phyloP scores from a whole-genome alignment of 129 eudicot genomes.

The Flaveria linearis region DNA sequence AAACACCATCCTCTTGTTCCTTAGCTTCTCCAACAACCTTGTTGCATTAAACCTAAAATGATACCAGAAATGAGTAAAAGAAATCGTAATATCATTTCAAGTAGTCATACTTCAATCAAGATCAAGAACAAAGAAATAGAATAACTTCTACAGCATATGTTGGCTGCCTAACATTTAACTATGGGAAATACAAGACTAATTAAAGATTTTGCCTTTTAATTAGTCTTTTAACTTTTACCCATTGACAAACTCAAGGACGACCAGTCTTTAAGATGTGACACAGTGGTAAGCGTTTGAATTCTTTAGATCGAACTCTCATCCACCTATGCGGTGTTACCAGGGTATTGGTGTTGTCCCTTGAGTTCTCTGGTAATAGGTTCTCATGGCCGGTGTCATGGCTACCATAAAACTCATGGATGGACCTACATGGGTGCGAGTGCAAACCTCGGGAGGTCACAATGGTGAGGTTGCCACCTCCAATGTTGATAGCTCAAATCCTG shows the following conservation, averaged over 20 bases:
- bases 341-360: too few relatives aligned
- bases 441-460: constrained; percentile 70
- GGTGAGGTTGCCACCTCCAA: constrained; percentile 82
- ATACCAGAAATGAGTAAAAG: not conserved
- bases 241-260: not conserved
- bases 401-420: too few relatives aligned
- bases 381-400: not conserved
- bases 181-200: not conserved
- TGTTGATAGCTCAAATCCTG: constrained; percentile 51
- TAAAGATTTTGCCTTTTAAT: not conserved
- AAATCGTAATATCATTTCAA: not conserved
- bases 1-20: constrained; percentile 72
- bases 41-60: constrained; percentile 69
- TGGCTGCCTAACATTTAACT: not conserved
- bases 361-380: too few relatives aligned
- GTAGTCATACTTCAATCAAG: not conserved
- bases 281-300: not conserved
- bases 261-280: not conserved
- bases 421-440: too few relatives aligned
- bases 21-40: constrained; percentile 61
- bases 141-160: not conserved
- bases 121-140: not conserved
- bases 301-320: too few relatives aligned
- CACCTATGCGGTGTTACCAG: too few relatives aligned
- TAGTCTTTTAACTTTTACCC: too few relatives aligned